Conservation (phyloP, 2,329 filamentous ascomycete species). For the Sarocladiaceae sp. region DNA sequence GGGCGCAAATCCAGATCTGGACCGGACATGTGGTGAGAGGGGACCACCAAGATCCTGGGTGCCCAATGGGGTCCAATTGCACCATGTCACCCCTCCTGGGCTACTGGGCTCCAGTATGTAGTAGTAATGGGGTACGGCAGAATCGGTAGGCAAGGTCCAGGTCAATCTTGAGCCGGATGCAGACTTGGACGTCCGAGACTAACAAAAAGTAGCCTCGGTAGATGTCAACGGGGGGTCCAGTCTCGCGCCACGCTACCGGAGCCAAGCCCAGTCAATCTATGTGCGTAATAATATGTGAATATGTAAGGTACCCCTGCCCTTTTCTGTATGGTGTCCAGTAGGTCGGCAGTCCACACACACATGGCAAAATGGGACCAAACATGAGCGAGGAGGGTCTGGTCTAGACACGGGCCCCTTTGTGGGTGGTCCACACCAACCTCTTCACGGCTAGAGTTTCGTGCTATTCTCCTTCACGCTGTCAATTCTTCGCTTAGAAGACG, state of each 20-base stretch:
- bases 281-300: not conserved
- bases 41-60: too few species aligned
- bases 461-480: not conserved
- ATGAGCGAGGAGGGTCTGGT: not conserved
- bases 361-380: too few species aligned
- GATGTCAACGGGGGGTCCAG: not conserved
- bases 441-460: not conserved
- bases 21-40: too few species aligned
- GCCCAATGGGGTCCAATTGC: too few species aligned
- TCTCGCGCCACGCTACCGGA: too few species aligned
- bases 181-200: not conserved
- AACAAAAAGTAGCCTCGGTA: constrained; percentile 3
- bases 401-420: not conserved
- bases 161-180: not conserved
- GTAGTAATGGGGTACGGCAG: not conserved
- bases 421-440: not conserved
- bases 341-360: too few species aligned
- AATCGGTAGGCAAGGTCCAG: not conserved
- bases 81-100: too few species aligned
- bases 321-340: too few species aligned
- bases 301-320: not conserved
- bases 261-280: too few species aligned
- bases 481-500: not conserved
- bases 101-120: too few species aligned
- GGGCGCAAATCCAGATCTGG: too few species aligned